These are phyloP conservation scores for Globisporangium carolinianum DNA, from an alignment of 352 stramenopile species.

Conservation along the genomic window DNA sequence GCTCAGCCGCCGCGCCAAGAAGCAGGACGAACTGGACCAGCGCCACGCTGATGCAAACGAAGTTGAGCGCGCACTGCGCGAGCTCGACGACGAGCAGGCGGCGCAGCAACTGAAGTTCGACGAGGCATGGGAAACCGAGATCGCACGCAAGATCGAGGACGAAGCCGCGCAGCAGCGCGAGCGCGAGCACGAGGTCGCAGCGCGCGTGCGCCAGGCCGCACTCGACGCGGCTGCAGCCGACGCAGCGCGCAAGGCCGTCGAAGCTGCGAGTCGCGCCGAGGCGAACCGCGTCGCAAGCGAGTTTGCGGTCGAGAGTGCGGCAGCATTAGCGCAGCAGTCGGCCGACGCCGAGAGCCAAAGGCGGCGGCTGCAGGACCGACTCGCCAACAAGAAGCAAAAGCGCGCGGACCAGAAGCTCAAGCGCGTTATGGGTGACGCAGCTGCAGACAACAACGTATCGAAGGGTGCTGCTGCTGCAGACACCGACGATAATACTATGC, in stretches of 20 bases:
- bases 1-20: constrained; percentile 21
- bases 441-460: too few relatives aligned
- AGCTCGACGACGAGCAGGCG: constrained; percentile 9
- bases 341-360: constrained; percentile 8
- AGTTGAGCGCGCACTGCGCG: background rate
- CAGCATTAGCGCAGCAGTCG: constrained; percentile 5
- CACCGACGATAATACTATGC: constrained; percentile 7
- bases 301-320: constrained; percentile 7
- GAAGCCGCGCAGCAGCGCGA: constrained; percentile 3
- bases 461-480: background rate
- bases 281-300: constrained; percentile 24
- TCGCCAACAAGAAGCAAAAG: constrained; percentile 26
- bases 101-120: constrained; percentile 8
- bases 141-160: constrained; percentile 1
- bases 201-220: constrained; percentile 9
- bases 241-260: constrained; percentile 22
- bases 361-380: constrained; percentile 18
- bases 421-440: background rate
- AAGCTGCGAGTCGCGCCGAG: constrained; percentile 20
- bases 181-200: constrained; percentile 8
- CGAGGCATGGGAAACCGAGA: constrained; percentile 8
- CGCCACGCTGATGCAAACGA: background rate
- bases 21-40: constrained; percentile 9
- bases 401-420: constrained; percentile 23
- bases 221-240: constrained; percentile 19